phyloP scores from a whole-genome alignment of 495 filamentous ascomycete species.

The Xylaria curta region DNA sequence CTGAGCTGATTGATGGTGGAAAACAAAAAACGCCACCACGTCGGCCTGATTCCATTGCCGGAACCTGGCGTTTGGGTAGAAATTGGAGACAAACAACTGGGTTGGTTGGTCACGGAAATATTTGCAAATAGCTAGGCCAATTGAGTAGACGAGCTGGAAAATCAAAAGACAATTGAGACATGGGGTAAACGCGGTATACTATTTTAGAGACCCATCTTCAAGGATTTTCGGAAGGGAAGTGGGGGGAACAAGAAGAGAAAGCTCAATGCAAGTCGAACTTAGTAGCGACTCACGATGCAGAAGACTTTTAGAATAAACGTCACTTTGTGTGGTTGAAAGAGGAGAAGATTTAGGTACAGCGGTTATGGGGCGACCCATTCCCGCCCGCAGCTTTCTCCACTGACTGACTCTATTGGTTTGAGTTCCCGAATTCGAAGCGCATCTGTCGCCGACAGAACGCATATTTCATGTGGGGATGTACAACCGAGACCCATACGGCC shows the following conservation, averaged over 20 bases:
- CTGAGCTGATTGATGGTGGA: constrained; percentile 8
- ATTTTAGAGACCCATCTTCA: constrained; percentile 16
- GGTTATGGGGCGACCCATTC: constrained; percentile 21
- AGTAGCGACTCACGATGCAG: constrained; percentile 23
- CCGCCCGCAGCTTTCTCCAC: constrained; percentile 3
- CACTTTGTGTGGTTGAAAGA: constrained; percentile 12
- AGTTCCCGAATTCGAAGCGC: constrained; percentile 18
- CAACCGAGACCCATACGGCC: constrained; percentile 14
- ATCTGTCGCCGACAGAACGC: constrained; percentile 15
- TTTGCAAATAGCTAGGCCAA: constrained; percentile 21
- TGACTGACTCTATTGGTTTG: constrained; percentile 12
- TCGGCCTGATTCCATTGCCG: constrained; percentile 5
- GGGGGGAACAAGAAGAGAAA: not conserved
- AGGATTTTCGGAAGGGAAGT: constrained; percentile 11
- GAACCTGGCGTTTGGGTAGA: constrained; percentile 21
- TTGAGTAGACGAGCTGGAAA: constrained; percentile 20
- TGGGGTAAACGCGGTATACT: constrained; percentile 18
- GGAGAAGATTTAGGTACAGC: constrained; percentile 9
- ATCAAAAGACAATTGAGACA: constrained; percentile 7
- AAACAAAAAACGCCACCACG: not conserved
- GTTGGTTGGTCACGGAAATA: constrained; percentile 8
- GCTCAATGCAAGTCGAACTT: not conserved
- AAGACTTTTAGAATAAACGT: constrained; percentile 6
- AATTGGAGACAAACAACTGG: constrained; percentile 16
- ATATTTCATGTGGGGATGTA: constrained; percentile 15